A percentile compares a stretch with the other conserved stretches of the same genome.
phyloP scores from a whole-genome alignment of 1,284 basidiomycete genomes.

The Ceratobasidium papillatum region DNA sequence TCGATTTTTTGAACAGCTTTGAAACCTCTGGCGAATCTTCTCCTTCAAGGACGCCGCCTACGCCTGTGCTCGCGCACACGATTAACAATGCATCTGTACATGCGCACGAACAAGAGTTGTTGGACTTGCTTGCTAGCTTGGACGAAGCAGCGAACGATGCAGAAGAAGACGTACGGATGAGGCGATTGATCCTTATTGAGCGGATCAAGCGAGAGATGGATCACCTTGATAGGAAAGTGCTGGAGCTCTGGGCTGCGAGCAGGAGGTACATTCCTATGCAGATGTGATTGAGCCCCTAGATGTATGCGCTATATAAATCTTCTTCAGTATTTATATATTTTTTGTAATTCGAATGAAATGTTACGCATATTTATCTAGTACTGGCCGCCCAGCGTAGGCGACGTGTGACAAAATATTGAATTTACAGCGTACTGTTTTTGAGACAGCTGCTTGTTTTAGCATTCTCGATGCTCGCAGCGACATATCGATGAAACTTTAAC shows the following conservation, averaged over 20 bases:
- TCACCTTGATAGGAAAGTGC: slow-evolving; percentile 22
- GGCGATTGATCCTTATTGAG: slow-evolving; percentile 2
- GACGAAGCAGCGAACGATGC: slow-evolving; percentile 38
- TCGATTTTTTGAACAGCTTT: not conserved
- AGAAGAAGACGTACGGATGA: slow-evolving; percentile 45
- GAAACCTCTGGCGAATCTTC: not conserved
- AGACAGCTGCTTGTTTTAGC: too few relatives aligned
- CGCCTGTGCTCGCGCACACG: slow-evolving; percentile 17
- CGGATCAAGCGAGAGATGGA: slow-evolving; percentile 22
- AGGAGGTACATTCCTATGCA: not conserved
- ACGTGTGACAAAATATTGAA: too few relatives aligned
- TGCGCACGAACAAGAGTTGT: slow-evolving; percentile 13
- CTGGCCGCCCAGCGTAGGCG: too few relatives aligned
- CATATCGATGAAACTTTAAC: too few relatives aligned
- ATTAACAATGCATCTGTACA: slow-evolving; percentile 6
- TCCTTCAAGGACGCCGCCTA: not conserved
- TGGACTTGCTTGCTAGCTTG: not conserved
- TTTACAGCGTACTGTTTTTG: too few relatives aligned
- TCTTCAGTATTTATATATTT: not conserved
- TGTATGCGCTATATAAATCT: not conserved
- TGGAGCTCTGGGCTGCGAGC: slow-evolving; percentile 22
- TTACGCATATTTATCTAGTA: too few relatives aligned
- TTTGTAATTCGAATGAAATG: too few relatives aligned
- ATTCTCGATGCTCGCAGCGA: too few relatives aligned
- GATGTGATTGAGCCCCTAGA: not conserved